Conservation (phyloP, 2,329 filamentous ascomycete species). For the Aspergillus chevalieri region DNA sequence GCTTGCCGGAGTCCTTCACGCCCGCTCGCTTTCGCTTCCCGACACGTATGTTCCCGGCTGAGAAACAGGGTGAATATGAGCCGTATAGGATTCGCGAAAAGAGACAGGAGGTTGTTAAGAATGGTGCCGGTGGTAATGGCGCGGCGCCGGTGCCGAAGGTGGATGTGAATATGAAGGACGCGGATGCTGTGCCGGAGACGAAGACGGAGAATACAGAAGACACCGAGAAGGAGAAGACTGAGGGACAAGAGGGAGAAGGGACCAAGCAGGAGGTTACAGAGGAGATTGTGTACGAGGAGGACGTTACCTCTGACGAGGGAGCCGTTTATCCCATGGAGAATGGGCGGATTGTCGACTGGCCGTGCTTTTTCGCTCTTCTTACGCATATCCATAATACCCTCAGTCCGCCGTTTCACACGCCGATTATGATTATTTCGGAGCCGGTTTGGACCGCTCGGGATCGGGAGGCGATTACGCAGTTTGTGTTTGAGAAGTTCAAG, state of each 20-base stretch:
- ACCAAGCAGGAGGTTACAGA: conserved; percentile 32
- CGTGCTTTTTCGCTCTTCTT: conserved; percentile 86
- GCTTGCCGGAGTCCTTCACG: conserved; percentile 82
- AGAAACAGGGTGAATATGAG: conserved; percentile 72
- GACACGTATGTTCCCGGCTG: conserved; percentile 84
- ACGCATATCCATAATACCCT: conserved; percentile 86
- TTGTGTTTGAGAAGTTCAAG: conserved; percentile 96
- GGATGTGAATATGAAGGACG: conserved; percentile 44
- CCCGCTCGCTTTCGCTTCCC: conserved; percentile 79
- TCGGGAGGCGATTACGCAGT: conserved; percentile 80
- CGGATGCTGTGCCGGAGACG: conserved; percentile 21
- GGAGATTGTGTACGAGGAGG: conserved; percentile 71
- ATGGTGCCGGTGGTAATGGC: not conserved
- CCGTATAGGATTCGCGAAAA: conserved; percentile 69
- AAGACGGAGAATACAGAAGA: conserved; percentile 15
- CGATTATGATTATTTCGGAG: conserved; percentile 82
- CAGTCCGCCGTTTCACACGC: conserved; percentile 87
- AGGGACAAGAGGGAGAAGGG: conserved; percentile 12
- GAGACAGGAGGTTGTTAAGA: conserved; percentile 23
- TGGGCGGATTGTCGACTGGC: conserved; percentile 83
- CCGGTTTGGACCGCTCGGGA: conserved; percentile 87
- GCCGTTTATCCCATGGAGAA: conserved; percentile 80
- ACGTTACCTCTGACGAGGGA: conserved; percentile 78
- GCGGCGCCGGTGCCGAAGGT: conserved; percentile 22
- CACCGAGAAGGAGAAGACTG: conserved; percentile 23